A percentile compares a stretch with the other conserved stretches of the same genome.
Conservation (phyloP, 2,329 filamentous ascomycete genomes). For the Cordyceps farinosa region DNA sequence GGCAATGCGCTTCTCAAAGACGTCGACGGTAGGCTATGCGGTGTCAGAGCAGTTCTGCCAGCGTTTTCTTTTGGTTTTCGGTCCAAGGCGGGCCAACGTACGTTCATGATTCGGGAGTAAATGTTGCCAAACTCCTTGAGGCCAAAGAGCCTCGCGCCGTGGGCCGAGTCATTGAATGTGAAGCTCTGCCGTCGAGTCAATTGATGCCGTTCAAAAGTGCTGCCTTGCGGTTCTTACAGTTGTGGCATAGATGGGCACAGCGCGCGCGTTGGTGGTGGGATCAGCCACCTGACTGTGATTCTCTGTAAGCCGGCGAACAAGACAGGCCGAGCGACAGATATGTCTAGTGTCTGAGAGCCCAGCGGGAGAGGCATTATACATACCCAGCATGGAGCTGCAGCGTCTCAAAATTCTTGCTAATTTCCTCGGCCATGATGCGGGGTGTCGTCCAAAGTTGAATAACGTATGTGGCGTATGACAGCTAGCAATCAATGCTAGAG, state of each 20-base stretch:
- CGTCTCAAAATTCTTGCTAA: constrained; percentile 71
- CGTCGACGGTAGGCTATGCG: constrained; percentile 80
- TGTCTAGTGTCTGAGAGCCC: neutral
- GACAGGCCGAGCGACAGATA: neutral
- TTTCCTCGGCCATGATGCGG: constrained; percentile 28
- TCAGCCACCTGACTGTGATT: constrained; percentile 70
- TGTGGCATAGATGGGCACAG: constrained; percentile 93
- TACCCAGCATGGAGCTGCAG: constrained; percentile 83
- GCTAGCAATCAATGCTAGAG: neutral
- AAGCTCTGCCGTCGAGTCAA: constrained; percentile 59
- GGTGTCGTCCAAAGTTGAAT: neutral
- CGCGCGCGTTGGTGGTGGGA: constrained; percentile 76
- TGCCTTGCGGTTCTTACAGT: constrained; percentile 52
- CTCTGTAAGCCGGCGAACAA: constrained; percentile 20
- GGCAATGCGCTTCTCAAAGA: constrained; percentile 95
- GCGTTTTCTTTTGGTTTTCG: neutral
- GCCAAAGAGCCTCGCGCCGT: constrained; percentile 90
- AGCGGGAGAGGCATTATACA: constrained; percentile 23
- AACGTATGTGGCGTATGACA: neutral
- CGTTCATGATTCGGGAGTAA: constrained; percentile 95
- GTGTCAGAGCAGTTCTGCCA: neutral
- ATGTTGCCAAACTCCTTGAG: constrained; percentile 98
- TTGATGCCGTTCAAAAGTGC: neutral
- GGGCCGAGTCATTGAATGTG: constrained; percentile 92
- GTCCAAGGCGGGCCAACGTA: constrained; percentile 37